Base-by-base conservation (phyloP, 1,284 basidiomycete species). In the Abortiporus biennis region DNA sequence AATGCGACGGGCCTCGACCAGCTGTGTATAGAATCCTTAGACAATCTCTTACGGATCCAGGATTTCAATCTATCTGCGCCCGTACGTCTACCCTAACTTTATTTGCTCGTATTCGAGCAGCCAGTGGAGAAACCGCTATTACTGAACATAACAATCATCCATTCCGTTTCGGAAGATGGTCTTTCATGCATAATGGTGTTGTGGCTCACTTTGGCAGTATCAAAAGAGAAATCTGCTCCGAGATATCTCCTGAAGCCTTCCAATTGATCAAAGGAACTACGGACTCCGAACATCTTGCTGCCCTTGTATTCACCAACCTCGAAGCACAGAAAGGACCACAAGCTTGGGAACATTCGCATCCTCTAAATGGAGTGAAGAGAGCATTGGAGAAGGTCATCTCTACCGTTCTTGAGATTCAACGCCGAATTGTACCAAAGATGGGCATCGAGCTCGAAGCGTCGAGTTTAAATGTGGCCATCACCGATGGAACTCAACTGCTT, bases 131-230 rank as follows among this genome's bases (percentile, higher is more conserved):
- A 33, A 52, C 53, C 27, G 56, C 57, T 27, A 58, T 64, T 48
- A 55, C 56, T 20, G 52, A 53, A 43, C 58, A 54, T 44, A 67
- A 68, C 57, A 57, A 54, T 49, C 65, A 67, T 50, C 66, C 65
- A n/a, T 67, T 63, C 53, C 46, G 51, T 8, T 65, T 66, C 42
- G 65, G 65, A 6, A 58, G 63, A 6, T 57, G 60, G 47, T 47
- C 55, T 25, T 65, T 68, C 52, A 65, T 64, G 57, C 65, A 67
- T 54, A 66, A 67, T 56, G 66, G 65, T 30, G 47, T 44, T 39
- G 50, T 65, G 39, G 54, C 61, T 25, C 52, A 60, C 41, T 66
- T 63, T 46, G 47, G 49, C 41, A 23, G 40, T 25, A 57, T 64
- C 43, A 46, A 50, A 46, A 50, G 56, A 38, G 51, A 53, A 42